A percentile compares a stretch with the other conserved stretches of the same genome.
phyloP scores from a whole-genome alignment of 805 yeast genomes.

The Candida yuanshanica region DNA sequence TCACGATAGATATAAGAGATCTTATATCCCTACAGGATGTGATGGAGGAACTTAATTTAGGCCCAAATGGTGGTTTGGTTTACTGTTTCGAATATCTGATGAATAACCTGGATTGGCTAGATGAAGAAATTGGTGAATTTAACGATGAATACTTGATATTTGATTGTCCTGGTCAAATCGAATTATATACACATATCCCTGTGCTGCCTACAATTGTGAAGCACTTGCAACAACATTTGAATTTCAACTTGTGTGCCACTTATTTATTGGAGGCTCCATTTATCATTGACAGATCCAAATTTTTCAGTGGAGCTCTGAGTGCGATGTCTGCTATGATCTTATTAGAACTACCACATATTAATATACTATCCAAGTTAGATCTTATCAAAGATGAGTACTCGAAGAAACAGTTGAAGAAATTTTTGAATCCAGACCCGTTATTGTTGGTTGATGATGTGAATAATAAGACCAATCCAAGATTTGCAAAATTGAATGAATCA shows the following conservation, averaged over 20 bases:
- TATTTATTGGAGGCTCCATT: slow-evolving; percentile 92
- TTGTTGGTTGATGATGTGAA: slow-evolving; percentile 49
- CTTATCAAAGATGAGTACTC: slow-evolving; percentile 74
- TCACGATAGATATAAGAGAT: slow-evolving; percentile 88
- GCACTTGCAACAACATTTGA: slow-evolving; percentile 73
- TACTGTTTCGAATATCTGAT: slow-evolving; percentile 91
- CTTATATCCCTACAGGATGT: slow-evolving; percentile 87
- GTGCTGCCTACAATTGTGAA: slow-evolving; percentile 84
- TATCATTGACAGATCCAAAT: slow-evolving; percentile 83
- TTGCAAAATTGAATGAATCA: slow-evolving; percentile 64
- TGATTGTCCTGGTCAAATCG: slow-evolving; percentile 97
- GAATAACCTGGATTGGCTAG: slow-evolving; percentile 93
- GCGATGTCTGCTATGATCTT: slow-evolving; percentile 99
- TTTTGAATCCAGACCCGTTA: slow-evolving; percentile 87
- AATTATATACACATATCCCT: slow-evolving; percentile 89
- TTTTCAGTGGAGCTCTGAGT: slow-evolving; percentile 89
- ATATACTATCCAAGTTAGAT: slow-evolving; percentile 82
- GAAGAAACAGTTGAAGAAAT: slow-evolving; percentile 72
- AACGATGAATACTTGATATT: slow-evolving; percentile 91
- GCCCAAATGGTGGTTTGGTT: slow-evolving; percentile 92
- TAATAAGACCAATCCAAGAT: slow-evolving; percentile 52
- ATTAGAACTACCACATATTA: slow-evolving; percentile 91
- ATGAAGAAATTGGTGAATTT: slow-evolving; percentile 93
- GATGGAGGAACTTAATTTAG: slow-evolving; percentile 88
- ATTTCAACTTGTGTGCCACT: slow-evolving; percentile 87